Percentiles rank a stretch among this genome's conserved stretches.
phyloP scores from a whole-genome alignment of 441 rosid species.

The Sinapis alba region DNA sequence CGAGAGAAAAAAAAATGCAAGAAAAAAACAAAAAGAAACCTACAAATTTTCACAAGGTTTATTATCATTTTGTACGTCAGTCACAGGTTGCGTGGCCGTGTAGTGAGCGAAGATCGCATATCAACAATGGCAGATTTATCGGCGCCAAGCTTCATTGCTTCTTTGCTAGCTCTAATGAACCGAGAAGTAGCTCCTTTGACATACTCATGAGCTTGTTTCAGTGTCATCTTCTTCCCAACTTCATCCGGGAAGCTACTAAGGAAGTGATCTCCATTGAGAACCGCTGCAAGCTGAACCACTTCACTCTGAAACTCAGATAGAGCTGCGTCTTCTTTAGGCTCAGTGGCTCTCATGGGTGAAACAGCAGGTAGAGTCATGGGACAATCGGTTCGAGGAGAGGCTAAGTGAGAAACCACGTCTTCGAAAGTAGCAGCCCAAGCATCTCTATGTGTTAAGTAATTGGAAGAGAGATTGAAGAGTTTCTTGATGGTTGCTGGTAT shows the following conservation, averaged over 20 bases:
- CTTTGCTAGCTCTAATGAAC: constrained; percentile 89
- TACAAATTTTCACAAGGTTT: background rate
- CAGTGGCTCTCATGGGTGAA: constrained; percentile 60
- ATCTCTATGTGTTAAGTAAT: constrained; percentile 89
- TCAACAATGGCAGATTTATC: constrained; percentile 84
- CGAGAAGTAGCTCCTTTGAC: constrained; percentile 68
- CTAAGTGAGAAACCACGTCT: constrained; percentile 58
- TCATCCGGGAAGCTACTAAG: constrained; percentile 77
- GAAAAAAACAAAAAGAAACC: constrained; percentile 3
- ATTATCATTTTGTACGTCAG: background rate
- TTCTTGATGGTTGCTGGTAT: constrained; percentile 96
- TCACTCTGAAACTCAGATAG: constrained; percentile 83
- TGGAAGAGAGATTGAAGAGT: constrained; percentile 78
- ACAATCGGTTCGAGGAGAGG: constrained; percentile 86
- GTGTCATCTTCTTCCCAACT: constrained; percentile 78
- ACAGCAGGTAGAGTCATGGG: constrained; percentile 81
- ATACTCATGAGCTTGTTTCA: constrained; percentile 77
- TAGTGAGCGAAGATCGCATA: constrained; percentile 82
- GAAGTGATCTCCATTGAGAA: constrained; percentile 86
- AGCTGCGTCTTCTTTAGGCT: constrained; percentile 63
- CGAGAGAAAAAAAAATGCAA: constrained; percentile 13
- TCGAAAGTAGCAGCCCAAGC: constrained; percentile 99
- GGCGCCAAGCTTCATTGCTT: constrained; percentile 80
- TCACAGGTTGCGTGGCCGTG: constrained; percentile 40
- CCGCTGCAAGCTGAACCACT: constrained; percentile 88